phyloP scores from a whole-genome alignment of 2,329 filamentous ascomycete species.

The Monilinia fructigena region DNA sequence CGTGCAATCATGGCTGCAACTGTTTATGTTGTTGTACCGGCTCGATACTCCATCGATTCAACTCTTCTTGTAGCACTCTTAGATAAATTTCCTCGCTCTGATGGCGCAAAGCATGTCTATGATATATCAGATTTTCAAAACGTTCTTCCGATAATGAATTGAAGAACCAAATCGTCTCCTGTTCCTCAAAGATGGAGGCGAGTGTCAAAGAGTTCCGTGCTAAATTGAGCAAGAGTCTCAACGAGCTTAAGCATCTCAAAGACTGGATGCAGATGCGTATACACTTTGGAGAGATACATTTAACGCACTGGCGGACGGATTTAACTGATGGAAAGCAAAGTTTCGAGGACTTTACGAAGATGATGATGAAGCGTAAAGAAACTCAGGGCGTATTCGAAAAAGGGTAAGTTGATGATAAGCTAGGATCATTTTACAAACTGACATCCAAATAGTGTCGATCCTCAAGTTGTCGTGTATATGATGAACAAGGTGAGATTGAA shows the following conservation, averaged over 20 bases:
- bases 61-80: conserved; percentile 5
- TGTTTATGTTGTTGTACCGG: conserved; percentile 34
- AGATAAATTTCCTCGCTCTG: too few relatives aligned
- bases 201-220: conserved; percentile 24
- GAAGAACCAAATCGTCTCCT: not conserved
- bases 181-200: not conserved
- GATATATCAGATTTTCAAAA: conserved; percentile 2
- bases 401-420: conserved; percentile 31
- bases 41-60: conserved; percentile 15
- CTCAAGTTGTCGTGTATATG: conserved; percentile 27
- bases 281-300: conserved; percentile 36
- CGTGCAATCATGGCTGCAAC: conserved; percentile 28
- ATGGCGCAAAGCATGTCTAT: conserved; percentile 7
- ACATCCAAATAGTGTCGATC: conserved; percentile 24
- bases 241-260: conserved; percentile 31
- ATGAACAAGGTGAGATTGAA: conserved; percentile 27
- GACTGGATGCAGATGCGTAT: conserved; percentile 39
- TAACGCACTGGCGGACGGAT: conserved; percentile 29
- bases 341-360: conserved; percentile 33
- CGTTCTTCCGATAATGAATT: not conserved
- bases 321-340: conserved; percentile 27
- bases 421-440: not conserved
- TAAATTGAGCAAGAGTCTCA: conserved; percentile 27
- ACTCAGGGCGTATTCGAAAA: conserved; percentile 34
- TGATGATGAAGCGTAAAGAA: conserved; percentile 36